A percentile compares a stretch with the other conserved stretches of the same genome.
These are phyloP conservation scores for Thuja plicata DNA, from an alignment of 83 land plant species.

Conservation along the genomic window DNA sequence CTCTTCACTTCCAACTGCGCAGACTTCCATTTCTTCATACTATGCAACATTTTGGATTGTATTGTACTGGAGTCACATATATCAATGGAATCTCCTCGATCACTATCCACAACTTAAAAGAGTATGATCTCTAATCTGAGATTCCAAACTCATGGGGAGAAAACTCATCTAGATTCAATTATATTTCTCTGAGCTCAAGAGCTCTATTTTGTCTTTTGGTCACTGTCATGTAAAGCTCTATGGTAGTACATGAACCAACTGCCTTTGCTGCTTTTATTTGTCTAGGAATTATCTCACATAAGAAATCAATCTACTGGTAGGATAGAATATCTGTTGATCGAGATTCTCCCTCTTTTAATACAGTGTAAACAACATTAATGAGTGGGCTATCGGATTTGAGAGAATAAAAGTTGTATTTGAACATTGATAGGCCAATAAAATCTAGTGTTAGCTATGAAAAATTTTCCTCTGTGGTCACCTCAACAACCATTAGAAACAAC, in stretches of 20 bases:
- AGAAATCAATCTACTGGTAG: conserved; percentile 79
- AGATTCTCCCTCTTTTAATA: conserved; percentile 88
- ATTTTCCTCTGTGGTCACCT: conserved; percentile 88
- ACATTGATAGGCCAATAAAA: conserved; percentile 91
- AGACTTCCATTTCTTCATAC: too few relatives aligned
- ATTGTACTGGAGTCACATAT: background rate
- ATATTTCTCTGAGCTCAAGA: background rate
- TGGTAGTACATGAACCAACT: too few relatives aligned
- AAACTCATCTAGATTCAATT: background rate
- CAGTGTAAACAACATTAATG: conserved; percentile 85
- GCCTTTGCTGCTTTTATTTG: too few relatives aligned
- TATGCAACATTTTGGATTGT: too few relatives aligned
- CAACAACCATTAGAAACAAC: conserved; percentile 42
- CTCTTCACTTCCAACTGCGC: too few relatives aligned
- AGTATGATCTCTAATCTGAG: background rate
- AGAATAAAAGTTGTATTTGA: conserved; percentile 93
- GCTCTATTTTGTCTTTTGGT: background rate
- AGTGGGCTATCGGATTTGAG: conserved; percentile 81
- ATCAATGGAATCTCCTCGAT: background rate
- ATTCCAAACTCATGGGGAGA: background rate
- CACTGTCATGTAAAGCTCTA: conserved; percentile 14
- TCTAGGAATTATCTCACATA: too few relatives aligned
- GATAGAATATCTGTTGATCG: conserved; percentile 91
- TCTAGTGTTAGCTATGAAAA: conserved; percentile 93
- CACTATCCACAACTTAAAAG: background rate